Conservation (phyloP, 2,329 filamentous ascomycete species). For the Thermothelomyces thermophilus region DNA sequence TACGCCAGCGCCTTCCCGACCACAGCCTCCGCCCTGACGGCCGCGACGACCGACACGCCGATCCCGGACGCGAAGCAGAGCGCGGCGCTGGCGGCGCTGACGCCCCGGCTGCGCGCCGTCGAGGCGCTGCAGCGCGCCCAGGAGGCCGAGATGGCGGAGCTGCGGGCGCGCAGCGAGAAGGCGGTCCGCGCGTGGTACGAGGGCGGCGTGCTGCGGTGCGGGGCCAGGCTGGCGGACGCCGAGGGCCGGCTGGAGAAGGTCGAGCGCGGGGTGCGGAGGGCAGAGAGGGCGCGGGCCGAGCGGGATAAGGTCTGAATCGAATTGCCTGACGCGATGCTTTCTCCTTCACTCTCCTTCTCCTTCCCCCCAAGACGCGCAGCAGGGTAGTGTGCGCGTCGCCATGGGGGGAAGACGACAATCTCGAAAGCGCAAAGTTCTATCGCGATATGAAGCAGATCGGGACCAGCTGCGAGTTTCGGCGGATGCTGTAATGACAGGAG, state of each 20-base stretch:
- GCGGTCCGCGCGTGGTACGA: slow-evolving; percentile 68
- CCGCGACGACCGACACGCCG: slow-evolving; percentile 46
- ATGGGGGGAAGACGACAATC: too few species aligned
- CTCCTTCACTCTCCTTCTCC: too few species aligned
- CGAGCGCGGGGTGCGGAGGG: slow-evolving; percentile 59
- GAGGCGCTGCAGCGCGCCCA: slow-evolving; percentile 57
- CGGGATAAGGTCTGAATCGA: slow-evolving; percentile 36
- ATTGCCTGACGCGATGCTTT: too few species aligned
- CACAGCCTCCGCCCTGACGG: slow-evolving; percentile 51
- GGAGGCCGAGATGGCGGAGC: slow-evolving; percentile 53
- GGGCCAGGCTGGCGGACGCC: slow-evolving; percentile 63
- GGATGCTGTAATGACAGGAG: too few species aligned
- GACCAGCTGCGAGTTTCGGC: too few species aligned
- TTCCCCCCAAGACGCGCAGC: too few species aligned
- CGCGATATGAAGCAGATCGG: too few species aligned
- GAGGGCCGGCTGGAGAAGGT: slow-evolving; percentile 60
- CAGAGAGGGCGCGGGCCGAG: slow-evolving; percentile 47
- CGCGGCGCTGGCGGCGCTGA: slow-evolving; percentile 50
- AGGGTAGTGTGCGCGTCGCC: too few species aligned
- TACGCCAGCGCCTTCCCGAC: slow-evolving; percentile 50
- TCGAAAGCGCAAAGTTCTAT: too few species aligned
- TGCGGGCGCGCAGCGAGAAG: slow-evolving; percentile 56
- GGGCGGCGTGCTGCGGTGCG: slow-evolving; percentile 59
- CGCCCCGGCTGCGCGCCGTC: slow-evolving; percentile 56
- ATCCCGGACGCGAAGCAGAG: slow-evolving; percentile 50